Base-by-base conservation (phyloP, 2,329 filamentous ascomycete species). In the Colletotrichum sp. region DNA sequence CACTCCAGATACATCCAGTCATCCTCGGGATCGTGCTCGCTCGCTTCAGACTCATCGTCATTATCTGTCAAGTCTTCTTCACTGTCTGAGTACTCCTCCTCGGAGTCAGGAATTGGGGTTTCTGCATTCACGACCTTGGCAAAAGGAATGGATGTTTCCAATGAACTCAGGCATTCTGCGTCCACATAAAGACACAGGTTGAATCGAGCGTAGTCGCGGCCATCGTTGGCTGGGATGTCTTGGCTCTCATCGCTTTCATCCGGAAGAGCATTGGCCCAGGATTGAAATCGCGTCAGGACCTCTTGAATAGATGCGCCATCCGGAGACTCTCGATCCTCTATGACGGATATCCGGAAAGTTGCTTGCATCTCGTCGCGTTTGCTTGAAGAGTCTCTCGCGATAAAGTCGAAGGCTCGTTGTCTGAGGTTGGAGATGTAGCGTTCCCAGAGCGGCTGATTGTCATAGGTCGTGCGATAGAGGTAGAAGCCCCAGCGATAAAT, bases 401-500 rank as follows among this genome's bases (percentile, higher is more conserved):
- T 28, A 4, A 3, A 34, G 24, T 30, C 36, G 7, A 34, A 3
- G 3, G 59, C 59, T 21, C 2, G 9, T 14, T 30, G 21, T 12
- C 24, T 26, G 18, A 65, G 21, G 4, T 5, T 16, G 4, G 62
- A 28, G 21, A 65, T 65, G 7, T 65, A 65, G 18, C 62, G 62
- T 30, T 65, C 62, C 38, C 62, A 65, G 28, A 65, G 38, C 28
- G 8, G 62, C 36, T 65, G 62, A 26, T 65, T 12, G 16, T 52
- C 36, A 26, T 48, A 65, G 14, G 62, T 52, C 0, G 18, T 14
- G 30, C 62, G 62, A 34, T 65, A 65, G 2, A 65, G 24, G 7
- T 65, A 65, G 36, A 65, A 65, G 36, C 62, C 62, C 62, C 62
- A 65, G 10, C 62, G 62, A 30, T 65, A 65, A 13, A 52, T 52